phyloP scores from a whole-genome alignment of 768 basidiomycete genomes.

The Tricholoma flavovirens region DNA sequence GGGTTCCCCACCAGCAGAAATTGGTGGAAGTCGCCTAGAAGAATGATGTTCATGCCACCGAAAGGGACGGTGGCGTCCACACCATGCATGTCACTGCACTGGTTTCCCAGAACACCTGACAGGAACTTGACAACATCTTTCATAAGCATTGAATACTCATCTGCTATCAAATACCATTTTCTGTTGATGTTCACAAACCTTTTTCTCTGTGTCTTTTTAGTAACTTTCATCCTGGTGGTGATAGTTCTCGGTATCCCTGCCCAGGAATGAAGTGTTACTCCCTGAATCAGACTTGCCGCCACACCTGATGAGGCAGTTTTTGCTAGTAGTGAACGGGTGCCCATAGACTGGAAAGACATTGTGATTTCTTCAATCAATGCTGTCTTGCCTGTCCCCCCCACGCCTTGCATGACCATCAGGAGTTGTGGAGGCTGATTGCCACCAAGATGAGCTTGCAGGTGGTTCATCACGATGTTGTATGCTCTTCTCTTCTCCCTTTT shows the following conservation, averaged over 20 bases:
- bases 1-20: constrained; percentile 33
- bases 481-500: neutral
- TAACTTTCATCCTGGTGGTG: neutral
- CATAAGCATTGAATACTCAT: neutral
- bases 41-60: constrained; percentile 14
- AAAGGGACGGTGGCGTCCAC: neutral
- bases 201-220: neutral
- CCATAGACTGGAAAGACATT: neutral
- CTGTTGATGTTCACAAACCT: neutral
- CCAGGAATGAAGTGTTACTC: neutral
- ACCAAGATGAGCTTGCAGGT: neutral
- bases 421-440: constrained; percentile 22
- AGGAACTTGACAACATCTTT: neutral
- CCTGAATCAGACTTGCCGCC: neutral
- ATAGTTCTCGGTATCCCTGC: neutral
- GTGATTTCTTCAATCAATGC: neutral
- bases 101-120: neutral
- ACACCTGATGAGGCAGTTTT: neutral
- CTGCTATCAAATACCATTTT: neutral
- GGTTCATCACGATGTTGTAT: neutral
- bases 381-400: neutral
- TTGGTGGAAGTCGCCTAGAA: constrained; percentile 32
- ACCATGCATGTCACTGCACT: neutral
- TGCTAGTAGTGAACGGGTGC: neutral
- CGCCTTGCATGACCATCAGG: constrained; percentile 20